Evolutionary conservation across 306 rosid species (phyloP).

Genomic region (Inga oerstediana): DNA sequence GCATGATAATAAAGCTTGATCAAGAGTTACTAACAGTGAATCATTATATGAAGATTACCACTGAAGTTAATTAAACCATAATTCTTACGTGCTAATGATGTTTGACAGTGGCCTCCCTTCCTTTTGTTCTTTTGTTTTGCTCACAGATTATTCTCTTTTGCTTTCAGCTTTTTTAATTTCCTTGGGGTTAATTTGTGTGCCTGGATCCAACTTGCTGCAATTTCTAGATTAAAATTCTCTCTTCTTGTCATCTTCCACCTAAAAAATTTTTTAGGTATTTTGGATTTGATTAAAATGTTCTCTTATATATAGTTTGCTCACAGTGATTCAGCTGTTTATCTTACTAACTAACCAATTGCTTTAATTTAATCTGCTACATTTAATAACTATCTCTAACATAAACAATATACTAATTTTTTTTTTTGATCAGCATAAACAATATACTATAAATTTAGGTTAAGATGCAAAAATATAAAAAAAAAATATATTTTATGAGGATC

Average conservation of each 20-base stretch:
- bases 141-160: background rate
- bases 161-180: background rate
- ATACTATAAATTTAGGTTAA: too few species aligned
- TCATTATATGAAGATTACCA: conserved; percentile 47
- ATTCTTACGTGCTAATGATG: conserved; percentile 25
- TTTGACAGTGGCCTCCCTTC: conserved; percentile 20
- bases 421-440: too few species aligned
- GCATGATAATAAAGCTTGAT: conserved; percentile 37
- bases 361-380: too few species aligned
- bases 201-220: conserved; percentile 31
- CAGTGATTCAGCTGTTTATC: too few species aligned
- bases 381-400: too few species aligned
- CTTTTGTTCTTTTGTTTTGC: conserved; percentile 18
- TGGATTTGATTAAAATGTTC: background rate
- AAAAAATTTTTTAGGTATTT: too few species aligned
- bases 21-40: conserved; percentile 21
- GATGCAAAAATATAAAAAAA: too few species aligned
- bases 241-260: conserved; percentile 20
- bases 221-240: background rate
- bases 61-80: conserved; percentile 44
- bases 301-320: too few species aligned
- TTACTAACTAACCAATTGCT: too few species aligned
- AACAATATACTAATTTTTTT: too few species aligned
- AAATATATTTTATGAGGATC: too few species aligned
- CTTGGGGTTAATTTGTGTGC: conserved; percentile 38